Evolutionary conservation across 108 stramenopile genomes (phyloP).

Genomic region (Cyclotella cryptica): DNA sequence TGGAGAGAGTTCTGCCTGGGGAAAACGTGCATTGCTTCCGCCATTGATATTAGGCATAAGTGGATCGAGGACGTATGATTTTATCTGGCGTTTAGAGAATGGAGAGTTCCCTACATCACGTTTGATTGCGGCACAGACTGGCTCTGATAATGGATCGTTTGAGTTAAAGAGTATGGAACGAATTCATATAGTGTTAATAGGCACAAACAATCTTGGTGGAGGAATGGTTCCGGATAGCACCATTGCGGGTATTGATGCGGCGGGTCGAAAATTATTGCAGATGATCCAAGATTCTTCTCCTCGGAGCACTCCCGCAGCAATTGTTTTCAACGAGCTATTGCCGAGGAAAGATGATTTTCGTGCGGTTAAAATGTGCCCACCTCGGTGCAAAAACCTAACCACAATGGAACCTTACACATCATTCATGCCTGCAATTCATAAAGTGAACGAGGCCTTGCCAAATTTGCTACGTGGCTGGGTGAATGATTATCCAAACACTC

Average conservation of each 20-base stretch:
- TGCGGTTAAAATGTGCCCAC: conserved; percentile 53
- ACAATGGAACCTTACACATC: conserved; percentile 41
- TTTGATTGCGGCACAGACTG: conserved; percentile 3
- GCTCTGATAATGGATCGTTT: background rate
- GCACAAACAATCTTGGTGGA: conserved; percentile 63
- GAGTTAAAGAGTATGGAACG: conserved; percentile 20
- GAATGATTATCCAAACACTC: conserved; percentile 36
- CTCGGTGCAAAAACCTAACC: conserved; percentile 40
- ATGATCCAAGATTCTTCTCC: conserved; percentile 3
- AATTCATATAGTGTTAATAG: conserved; percentile 55
- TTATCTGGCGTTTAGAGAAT: conserved; percentile 40
- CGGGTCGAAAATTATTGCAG: conserved; percentile 20
- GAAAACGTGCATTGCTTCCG: conserved; percentile 20
- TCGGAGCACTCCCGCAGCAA: conserved; percentile 19
- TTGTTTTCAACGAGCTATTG: conserved; percentile 43
- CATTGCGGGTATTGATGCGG: conserved; percentile 48
- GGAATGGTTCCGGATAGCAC: conserved; percentile 50
- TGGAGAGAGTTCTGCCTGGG: conserved; percentile 28
- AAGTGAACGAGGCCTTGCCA: conserved; percentile 46
- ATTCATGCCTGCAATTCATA: conserved; percentile 51
- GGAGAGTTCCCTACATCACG: conserved; percentile 44
- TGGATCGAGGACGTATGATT: conserved; percentile 48
- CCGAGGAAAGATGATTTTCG: conserved; percentile 47
- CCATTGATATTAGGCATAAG: conserved; percentile 46
- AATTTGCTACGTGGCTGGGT: conserved; percentile 36